Evolutionary conservation across 176 grass and related monocot genomes (phyloP), one percentile per base, ranked within the genome.

Genomic region (Musa itinerans): DNA sequence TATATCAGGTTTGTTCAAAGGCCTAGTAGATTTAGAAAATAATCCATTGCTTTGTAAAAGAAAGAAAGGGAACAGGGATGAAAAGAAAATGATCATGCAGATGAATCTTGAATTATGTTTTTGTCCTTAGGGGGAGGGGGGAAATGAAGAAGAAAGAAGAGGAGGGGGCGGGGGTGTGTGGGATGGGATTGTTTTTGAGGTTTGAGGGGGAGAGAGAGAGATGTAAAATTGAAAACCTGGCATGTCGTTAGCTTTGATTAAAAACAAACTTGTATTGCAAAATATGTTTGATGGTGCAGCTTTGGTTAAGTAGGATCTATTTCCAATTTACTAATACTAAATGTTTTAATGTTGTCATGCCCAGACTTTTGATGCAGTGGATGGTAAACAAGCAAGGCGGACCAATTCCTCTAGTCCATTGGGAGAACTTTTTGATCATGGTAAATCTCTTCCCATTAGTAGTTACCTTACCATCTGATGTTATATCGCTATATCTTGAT

Each of bases 341-440:
- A 64, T 73, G 9, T 19, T 63, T 72, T 26, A 54, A 73, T 52
- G 22, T 19, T 69, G 14, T 50, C 88, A 50, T 76, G 25, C 34
- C 50, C 85, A 98, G 95, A 98, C 95, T 78, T 98, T 98, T 87
- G 95, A 98, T 87, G 95, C 95, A 76, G 86, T 98, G 80, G 95
- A 98, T 91, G 95, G 95, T 78, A 98, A 98, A 81, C 95, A 98
- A 93, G 95, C 95, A 14, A 98, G 94, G 73, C 90, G 95, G 11
- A 98, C 95, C 73, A 94, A 89, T 80, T 98, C 95, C 79, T 98
- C 95, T 50, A 98, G 95, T 87, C 95, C 95, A 77, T 75, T 98
- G 73, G 95, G 95, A 91, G 95, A 98, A 91, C 88, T 98, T 86
- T 99, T 98, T 64, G 95, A 98, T 82, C 95, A 98, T 83, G 95